These are phyloP conservation scores for Fusarium abutilonis DNA, from an alignment of 2,329 filamentous ascomycete genomes.

Conservation along the genomic window DNA sequence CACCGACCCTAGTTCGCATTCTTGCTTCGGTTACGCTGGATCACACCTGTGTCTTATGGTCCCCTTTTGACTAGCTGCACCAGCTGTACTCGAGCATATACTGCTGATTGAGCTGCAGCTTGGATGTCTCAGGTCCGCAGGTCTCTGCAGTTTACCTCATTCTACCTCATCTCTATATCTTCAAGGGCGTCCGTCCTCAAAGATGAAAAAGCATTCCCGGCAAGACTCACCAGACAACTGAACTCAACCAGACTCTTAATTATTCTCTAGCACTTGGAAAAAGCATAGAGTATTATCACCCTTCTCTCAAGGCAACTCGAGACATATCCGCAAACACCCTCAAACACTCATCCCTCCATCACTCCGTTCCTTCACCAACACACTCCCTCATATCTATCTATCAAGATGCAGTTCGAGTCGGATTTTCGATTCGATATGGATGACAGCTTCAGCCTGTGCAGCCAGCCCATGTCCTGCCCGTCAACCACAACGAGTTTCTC, in stretches of 20 bases:
- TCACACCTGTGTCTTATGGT: conserved; percentile 51
- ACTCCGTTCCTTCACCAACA: conserved; percentile 13
- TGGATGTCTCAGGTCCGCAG: conserved; percentile 50
- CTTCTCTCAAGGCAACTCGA: conserved; percentile 32
- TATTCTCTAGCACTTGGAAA: conserved; percentile 33
- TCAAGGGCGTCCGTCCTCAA: conserved; percentile 51
- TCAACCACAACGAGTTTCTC: conserved; percentile 53
- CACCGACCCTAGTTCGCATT: conserved; percentile 48
- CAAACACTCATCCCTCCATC: conserved; percentile 13
- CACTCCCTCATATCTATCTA: conserved; percentile 21
- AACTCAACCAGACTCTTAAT: conserved; percentile 27
- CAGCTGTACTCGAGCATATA: conserved; percentile 47
- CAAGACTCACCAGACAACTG: conserved; percentile 42
- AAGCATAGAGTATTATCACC: conserved; percentile 26
- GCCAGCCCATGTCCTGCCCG: conserved; percentile 51
- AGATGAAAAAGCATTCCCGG: conserved; percentile 50
- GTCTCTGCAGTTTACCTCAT: conserved; percentile 50
- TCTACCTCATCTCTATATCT: conserved; percentile 55
- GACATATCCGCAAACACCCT: conserved; percentile 24
- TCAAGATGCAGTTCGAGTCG: conserved; percentile 53
- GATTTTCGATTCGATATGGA: conserved; percentile 55
- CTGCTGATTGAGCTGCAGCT: conserved; percentile 49
- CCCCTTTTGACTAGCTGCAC: conserved; percentile 45
- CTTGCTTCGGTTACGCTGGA: conserved; percentile 41
- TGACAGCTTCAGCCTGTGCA: conserved; percentile 53